Evolutionary conservation across 2,329 filamentous ascomycete genomes (phyloP).

Genomic region (Pleomassaria siparia): DNA sequence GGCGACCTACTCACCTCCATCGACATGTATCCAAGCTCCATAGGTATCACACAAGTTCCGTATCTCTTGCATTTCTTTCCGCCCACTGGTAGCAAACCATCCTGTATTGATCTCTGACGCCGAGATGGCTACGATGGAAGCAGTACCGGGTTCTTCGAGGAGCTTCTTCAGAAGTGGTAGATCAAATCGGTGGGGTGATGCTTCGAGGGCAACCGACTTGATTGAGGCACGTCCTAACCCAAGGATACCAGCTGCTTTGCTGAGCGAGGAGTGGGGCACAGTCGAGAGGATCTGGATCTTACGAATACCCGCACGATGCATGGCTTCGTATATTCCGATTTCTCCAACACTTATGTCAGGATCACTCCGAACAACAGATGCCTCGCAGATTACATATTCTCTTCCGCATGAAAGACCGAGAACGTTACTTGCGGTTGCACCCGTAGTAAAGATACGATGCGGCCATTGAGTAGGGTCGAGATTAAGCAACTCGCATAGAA

Average conservation of each 20-base stretch:
- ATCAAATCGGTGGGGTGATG: conserved; percentile 70
- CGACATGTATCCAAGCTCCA: conserved; percentile 84
- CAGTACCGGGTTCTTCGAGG: conserved; percentile 57
- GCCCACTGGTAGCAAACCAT: conserved; percentile 66
- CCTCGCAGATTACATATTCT: conserved; percentile 62
- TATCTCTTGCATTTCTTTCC: conserved; percentile 62
- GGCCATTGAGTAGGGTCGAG: conserved; percentile 62
- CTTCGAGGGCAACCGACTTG: conserved; percentile 57
- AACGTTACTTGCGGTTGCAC: conserved; percentile 66
- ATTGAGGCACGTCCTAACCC: conserved; percentile 74
- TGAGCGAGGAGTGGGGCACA: conserved; percentile 78
- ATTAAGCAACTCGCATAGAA: conserved; percentile 68
- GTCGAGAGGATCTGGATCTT: conserved; percentile 78
- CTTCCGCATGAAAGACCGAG: conserved; percentile 69
- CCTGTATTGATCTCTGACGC: conserved; percentile 91
- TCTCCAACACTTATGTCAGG: conserved; percentile 59
- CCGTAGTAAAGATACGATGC: conserved; percentile 80
- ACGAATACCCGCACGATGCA: conserved; percentile 62
- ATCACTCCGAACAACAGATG: conserved; percentile 41
- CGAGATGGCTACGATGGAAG: conserved; percentile 78
- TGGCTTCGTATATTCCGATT: conserved; percentile 68
- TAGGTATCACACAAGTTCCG: conserved; percentile 71
- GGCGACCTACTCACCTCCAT: conserved; percentile 60
- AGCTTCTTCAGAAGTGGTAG: conserved; percentile 64
- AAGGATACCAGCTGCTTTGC: conserved; percentile 79